Base-by-base conservation (phyloP, 1,284 basidiomycete species). In the Apiotrichum laibachii region DNA sequence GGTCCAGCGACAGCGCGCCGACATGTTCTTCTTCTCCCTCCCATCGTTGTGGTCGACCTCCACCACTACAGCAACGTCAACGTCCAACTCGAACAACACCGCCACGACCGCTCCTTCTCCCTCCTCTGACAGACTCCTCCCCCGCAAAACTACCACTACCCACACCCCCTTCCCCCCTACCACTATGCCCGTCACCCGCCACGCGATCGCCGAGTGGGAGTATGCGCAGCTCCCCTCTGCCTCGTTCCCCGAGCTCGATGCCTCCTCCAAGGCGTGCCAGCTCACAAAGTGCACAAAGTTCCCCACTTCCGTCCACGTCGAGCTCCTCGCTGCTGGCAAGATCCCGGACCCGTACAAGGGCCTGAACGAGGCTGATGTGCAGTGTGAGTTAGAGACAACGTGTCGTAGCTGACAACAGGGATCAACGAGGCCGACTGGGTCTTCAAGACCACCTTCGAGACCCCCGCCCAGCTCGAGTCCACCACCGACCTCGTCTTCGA, bases 301-400 rank as follows among this genome's bases (percentile, higher is more conserved):
- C 66, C 90, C 91, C 13, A 92, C 89, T 1, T 86, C 85, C 3
- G 87, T 92, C 11, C 92, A 94, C 65, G 88, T 89, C 56, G 91
- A 94, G 72, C 82, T 95, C 33, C 75, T 89, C 69, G 85, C 83
- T 65, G 72, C 82, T 39, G 82, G 85, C 64, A 85, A 75, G 67
- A 92, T 94, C 35, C 86, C 87, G 34, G 88, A 95, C 77, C 90
- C 90, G 35, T 88, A 88, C 73, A 73, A 79, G 66, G 87, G 86
- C 12, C 78, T 90, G 57, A 83, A 88, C 61, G 92, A 95, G 75
- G 91, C 88, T 86, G 86, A 90, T 66, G 87, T 91, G 12, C 92
- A 94, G 79, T 93, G 92, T 86, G 66, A 72, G 77, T 67, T 8
- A 70, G 35, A 37, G 35, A 21, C 19, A n/a, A 16, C 15, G 19